Evolutionary conservation across 345 rosid genomes (phyloP).

Genomic region (Arabis alpina): DNA sequence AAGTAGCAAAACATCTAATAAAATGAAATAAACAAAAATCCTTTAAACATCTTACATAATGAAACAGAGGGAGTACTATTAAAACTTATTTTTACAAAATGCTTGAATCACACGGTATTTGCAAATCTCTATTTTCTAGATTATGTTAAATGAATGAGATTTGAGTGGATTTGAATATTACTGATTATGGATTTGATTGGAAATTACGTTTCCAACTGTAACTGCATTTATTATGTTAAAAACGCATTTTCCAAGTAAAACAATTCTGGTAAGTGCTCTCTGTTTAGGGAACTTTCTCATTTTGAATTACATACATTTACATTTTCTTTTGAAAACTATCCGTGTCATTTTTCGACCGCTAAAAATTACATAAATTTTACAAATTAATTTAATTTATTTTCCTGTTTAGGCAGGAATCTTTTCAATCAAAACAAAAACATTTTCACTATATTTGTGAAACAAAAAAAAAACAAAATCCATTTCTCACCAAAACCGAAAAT

Average conservation of each 20-base stretch:
- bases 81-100: not conserved
- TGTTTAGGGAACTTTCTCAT: not conserved
- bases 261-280: not conserved
- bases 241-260: not conserved
- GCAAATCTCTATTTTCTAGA: not conserved
- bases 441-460: not conserved
- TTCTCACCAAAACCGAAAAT: not conserved
- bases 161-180: no score
- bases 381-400: no score
- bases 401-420: conserved; percentile 21
- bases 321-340: not conserved
- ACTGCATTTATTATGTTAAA: not conserved
- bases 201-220: not conserved
- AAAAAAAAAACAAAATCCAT: not conserved
- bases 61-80: no score
- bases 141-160: no score
- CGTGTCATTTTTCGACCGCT: not conserved
- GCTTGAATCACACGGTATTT: not conserved
- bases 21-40: no score
- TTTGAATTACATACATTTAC: not conserved
- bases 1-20: no score
- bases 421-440: conserved; percentile 1
- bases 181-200: not conserved
- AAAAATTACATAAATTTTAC: no score
- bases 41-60: no score